phyloP scores from a whole-genome alignment of 139 green algal species.

The Tetradesmus lagerheimii region DNA sequence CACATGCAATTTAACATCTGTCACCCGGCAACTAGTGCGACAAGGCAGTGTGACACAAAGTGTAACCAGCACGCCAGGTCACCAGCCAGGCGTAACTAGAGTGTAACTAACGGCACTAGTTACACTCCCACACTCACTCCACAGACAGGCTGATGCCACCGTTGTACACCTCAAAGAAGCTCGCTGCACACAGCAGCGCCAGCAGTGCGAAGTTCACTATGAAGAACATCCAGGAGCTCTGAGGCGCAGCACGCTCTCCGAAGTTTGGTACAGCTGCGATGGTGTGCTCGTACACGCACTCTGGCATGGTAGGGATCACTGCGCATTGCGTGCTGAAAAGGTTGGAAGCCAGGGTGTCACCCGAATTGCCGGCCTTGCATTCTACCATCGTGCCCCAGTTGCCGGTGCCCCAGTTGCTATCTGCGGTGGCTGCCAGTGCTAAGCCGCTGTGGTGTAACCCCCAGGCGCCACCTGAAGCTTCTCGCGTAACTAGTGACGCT shows the following conservation, averaged over 20 bases:
- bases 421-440: background rate
- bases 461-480: background rate
- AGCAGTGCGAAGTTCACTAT: slow-evolving; percentile 27
- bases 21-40: too few species aligned
- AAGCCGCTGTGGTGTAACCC: background rate
- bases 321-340: slow-evolving; percentile 13
- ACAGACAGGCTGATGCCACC: background rate
- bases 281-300: slow-evolving; percentile 25
- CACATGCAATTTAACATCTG: too few species aligned
- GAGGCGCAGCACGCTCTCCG: background rate
- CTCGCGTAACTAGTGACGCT: background rate
- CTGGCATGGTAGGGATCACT: slow-evolving; percentile 22
- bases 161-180: slow-evolving; percentile 28
- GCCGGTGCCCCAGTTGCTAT: background rate
- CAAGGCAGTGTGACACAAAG: too few species aligned
- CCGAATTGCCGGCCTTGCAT: background rate
- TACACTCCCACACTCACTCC: background rate
- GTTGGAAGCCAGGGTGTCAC: background rate
- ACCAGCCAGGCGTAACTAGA: too few species aligned
- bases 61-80: too few species aligned
- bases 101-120: background rate
- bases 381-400: background rate
- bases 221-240: slow-evolving; percentile 36
- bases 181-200: background rate
- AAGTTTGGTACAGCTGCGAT: slow-evolving; percentile 43